These are phyloP conservation scores for Epichloe gansuensis DNA, from an alignment of 2,329 filamentous ascomycete genomes.

Conservation along the genomic window DNA sequence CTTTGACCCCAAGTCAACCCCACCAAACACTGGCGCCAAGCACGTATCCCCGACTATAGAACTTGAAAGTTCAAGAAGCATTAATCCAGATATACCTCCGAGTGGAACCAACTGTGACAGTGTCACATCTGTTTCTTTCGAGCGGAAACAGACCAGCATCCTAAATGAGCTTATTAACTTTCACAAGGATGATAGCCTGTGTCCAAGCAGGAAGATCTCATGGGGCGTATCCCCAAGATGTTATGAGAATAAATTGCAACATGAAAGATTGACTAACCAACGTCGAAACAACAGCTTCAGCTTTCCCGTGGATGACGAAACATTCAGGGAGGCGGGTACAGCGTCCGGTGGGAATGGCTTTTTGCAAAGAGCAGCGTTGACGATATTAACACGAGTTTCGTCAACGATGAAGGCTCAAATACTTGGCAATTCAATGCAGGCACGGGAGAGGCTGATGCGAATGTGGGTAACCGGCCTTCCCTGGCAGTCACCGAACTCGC, in stretches of 20 bases:
- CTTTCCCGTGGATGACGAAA: slow-evolving; percentile 32
- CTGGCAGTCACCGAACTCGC: slow-evolving; percentile 27
- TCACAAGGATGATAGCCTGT: slow-evolving; percentile 9
- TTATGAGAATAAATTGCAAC: background rate
- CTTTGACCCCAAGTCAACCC: slow-evolving; percentile 8
- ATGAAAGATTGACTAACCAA: slow-evolving; percentile 20
- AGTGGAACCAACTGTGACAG: slow-evolving; percentile 19
- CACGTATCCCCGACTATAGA: background rate
- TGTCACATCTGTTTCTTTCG: slow-evolving; percentile 24
- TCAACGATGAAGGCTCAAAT: slow-evolving; percentile 32
- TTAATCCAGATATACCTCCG: slow-evolving; percentile 11
- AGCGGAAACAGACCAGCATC: slow-evolving; percentile 27
- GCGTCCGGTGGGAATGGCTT: slow-evolving; percentile 18
- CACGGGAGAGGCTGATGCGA: slow-evolving; percentile 18
- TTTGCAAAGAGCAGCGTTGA: slow-evolving; percentile 40
- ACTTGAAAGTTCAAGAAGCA: slow-evolving; percentile 7
- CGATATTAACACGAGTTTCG: slow-evolving; percentile 51
- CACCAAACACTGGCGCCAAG: slow-evolving; percentile 4
- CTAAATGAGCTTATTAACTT: slow-evolving; percentile 26
- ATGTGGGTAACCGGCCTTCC: slow-evolving; percentile 22
- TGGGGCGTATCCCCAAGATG: background rate
- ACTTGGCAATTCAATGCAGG: slow-evolving; percentile 43
- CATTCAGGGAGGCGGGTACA: slow-evolving; percentile 19
- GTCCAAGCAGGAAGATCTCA: background rate
- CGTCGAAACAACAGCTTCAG: slow-evolving; percentile 34